A percentile compares a stretch with the other conserved stretches of the same genome.
Evolutionary conservation across 2,329 filamentous ascomycete genomes (phyloP).

Genomic region (Tolypocladium pustulatum): DNA sequence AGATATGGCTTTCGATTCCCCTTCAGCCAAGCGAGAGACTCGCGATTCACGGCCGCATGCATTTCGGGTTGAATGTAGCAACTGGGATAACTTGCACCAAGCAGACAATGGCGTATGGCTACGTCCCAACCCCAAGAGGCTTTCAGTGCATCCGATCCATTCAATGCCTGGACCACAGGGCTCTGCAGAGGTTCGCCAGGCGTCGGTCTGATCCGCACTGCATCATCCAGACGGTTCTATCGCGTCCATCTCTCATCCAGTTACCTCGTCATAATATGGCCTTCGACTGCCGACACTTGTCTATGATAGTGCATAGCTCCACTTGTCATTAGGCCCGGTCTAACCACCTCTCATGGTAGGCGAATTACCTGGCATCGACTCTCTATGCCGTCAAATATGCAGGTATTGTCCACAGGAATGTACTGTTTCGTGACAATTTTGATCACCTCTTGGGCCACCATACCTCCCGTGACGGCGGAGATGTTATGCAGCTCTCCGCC

Average conservation of each 20-base stretch:
- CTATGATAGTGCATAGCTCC: background rate
- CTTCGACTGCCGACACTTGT: background rate
- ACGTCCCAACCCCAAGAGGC: background rate
- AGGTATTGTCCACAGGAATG: constrained; percentile 60
- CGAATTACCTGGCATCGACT: constrained; percentile 50
- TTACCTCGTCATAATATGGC: background rate
- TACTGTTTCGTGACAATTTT: constrained; percentile 74
- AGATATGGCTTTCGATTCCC: background rate
- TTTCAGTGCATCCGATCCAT: background rate
- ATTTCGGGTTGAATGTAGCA: background rate
- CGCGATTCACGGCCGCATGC: background rate
- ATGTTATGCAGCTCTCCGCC: constrained; percentile 90
- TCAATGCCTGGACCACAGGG: background rate
- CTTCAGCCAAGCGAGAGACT: background rate
- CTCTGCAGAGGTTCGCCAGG: background rate
- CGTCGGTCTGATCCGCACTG: background rate
- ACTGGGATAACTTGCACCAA: background rate
- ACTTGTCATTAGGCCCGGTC: background rate
- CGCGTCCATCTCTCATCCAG: background rate
- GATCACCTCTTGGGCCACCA: constrained; percentile 95
- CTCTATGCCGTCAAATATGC: constrained; percentile 58
- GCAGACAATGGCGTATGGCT: background rate
- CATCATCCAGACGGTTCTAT: background rate
- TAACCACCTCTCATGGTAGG: constrained; percentile 22
- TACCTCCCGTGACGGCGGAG: constrained; percentile 74